Evolutionary conservation across 176 grass and related monocot species (phyloP).

Genomic region (Raddia distichophylla): DNA sequence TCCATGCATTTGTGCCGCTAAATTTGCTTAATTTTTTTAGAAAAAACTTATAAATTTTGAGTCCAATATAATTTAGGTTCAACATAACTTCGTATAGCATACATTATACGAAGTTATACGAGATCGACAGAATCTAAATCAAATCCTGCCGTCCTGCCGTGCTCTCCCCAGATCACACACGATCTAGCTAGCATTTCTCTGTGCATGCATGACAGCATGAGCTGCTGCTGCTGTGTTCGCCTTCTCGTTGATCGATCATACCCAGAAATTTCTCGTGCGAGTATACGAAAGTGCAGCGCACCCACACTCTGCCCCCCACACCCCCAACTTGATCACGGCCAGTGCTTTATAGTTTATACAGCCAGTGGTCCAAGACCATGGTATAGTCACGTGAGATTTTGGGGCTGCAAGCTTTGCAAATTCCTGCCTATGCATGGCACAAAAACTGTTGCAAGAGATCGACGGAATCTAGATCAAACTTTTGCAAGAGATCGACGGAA

Average conservation of each 20-base stretch:
- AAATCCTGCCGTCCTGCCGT: not conserved
- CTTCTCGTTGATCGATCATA: no score
- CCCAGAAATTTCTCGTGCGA: no score
- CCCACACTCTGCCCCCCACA: no score
- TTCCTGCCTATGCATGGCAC: not conserved
- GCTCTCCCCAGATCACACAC: constrained; percentile 41
- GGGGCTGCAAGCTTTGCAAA: constrained; percentile 2
- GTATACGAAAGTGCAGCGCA: not conserved
- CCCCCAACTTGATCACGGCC: not conserved
- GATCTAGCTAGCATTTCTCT: not conserved
- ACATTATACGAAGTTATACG: no score
- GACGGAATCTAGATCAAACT: no score
- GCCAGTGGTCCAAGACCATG: not conserved
- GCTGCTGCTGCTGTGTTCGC: not conserved
- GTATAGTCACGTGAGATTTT: constrained; percentile 37
- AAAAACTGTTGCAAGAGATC: constrained; percentile 27
- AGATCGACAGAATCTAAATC: no score
- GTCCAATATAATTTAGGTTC: no score
- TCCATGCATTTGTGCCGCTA: no score
- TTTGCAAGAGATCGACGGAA: no score
- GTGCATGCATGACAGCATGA: not conserved
- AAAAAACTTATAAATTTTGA: no score
- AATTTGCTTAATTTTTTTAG: no score
- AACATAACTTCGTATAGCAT: no score
- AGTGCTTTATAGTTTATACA: not conserved